A percentile compares a stretch with the other conserved stretches of the same genome.
Conservation (phyloP, 257 asterid species). For the Solanum dulcamara region DNA sequence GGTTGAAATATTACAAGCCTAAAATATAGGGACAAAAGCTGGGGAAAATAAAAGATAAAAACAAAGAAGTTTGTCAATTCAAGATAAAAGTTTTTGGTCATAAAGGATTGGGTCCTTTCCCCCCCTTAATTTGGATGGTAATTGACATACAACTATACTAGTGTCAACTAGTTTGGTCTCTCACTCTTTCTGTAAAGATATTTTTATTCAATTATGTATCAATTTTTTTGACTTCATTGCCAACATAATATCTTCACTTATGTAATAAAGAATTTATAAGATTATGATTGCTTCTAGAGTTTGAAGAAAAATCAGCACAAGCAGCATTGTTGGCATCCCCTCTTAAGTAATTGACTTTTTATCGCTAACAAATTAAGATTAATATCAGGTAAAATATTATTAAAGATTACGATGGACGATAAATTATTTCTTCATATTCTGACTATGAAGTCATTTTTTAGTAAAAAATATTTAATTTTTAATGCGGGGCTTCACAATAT, state of each 20-base stretch:
- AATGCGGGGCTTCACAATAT: accelerated
- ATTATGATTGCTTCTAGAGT: neutral
- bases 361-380: neutral
- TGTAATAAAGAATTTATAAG: neutral
- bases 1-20: neutral
- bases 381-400: neutral
- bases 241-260: neutral
- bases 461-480: neutral
- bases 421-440: neutral
- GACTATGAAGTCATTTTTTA: neutral
- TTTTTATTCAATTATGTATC: neutral
- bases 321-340: neutral
- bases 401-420: neutral
- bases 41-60: neutral
- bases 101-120: neutral
- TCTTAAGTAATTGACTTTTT: neutral
- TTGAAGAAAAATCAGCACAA: neutral
- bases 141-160: neutral
- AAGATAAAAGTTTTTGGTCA: neutral
- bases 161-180: neutral
- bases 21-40: neutral
- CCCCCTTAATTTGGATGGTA: neutral
- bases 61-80: neutral
- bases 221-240: neutral
- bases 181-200: neutral